These are phyloP conservation scores for Cladosporium sp. DNA, from an alignment of 2,329 filamentous ascomycete species.

Conservation along the genomic window DNA sequence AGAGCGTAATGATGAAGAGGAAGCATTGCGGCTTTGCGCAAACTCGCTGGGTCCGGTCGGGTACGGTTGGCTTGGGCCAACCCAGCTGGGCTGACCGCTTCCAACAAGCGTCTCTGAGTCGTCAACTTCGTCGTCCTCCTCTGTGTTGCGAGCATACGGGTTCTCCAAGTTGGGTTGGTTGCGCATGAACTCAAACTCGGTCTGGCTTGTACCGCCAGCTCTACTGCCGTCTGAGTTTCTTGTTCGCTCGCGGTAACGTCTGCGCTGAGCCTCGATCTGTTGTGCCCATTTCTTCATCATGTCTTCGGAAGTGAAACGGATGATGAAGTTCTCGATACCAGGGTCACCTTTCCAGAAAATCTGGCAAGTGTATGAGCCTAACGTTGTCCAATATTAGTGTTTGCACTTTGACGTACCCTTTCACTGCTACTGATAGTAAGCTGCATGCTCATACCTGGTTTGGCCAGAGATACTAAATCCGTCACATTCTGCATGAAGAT, in stretches of 20 bases:
- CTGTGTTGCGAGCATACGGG: slow-evolving; percentile 65
- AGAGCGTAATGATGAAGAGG: slow-evolving; percentile 68
- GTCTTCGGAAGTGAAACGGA: slow-evolving; percentile 88
- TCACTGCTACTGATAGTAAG: slow-evolving; percentile 19
- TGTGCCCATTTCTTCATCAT: slow-evolving; percentile 87
- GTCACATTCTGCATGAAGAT: slow-evolving; percentile 99
- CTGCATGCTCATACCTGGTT: slow-evolving; percentile 62
- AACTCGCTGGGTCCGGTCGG: slow-evolving; percentile 35
- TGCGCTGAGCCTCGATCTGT: slow-evolving; percentile 70
- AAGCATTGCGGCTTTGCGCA: slow-evolving; percentile 61
- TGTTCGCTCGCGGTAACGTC: slow-evolving; percentile 45
- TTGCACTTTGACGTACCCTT: slow-evolving; percentile 24
- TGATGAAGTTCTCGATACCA: slow-evolving; percentile 91
- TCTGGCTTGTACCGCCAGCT: slow-evolving; percentile 47
- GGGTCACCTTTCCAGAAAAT: slow-evolving; percentile 99
- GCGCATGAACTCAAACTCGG: slow-evolving; percentile 77
- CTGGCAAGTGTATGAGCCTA: slow-evolving; percentile 89
- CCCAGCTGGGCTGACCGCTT: slow-evolving; percentile 18
- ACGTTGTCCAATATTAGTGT: slow-evolving; percentile 19
- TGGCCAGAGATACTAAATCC: slow-evolving; percentile 80
- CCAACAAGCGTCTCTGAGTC: slow-evolving; percentile 39
- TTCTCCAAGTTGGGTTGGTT: slow-evolving; percentile 68
- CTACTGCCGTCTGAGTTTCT: slow-evolving; percentile 37
- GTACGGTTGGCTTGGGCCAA: slow-evolving; percentile 4
- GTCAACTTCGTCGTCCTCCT: slow-evolving; percentile 49